Evolutionary conservation across 2,329 filamentous ascomycete species (phyloP), one percentile per base, ranked within the genome.

Genomic region (Keithomyces neogunnii): DNA sequence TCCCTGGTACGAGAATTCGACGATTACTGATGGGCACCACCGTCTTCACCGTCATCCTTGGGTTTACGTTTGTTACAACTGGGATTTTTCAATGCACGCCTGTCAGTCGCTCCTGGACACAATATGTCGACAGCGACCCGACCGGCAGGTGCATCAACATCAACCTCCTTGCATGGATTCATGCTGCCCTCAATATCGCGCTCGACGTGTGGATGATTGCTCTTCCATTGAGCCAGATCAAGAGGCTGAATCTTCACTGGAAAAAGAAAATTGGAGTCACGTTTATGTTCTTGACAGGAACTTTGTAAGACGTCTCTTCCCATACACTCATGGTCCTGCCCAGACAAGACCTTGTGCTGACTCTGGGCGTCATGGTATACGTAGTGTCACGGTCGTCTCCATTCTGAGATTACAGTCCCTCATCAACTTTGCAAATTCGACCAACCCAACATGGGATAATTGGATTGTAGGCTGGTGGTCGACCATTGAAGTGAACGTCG

Each of bases 61-160:
- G 65, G 1, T 30, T 64, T 1, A 50, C 59, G 0, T 74, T 72
- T 45, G 51, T 63, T 1, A 46, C 71, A 1, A 55, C 61, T 2
- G 62, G 58, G 3, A 60, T 69, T 1, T 66, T 72, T 6, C 65
- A 73, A 36, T 73, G 72, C 48, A 61, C 57, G 1, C 72, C 73
- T 0, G 59, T 75, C 1, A 54, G 52, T 3, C 71, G 63, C 39
- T 69, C 68, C 51, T 76, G 73, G 73, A 60, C 55, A 1, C 60
- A 61, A 8, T 75, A 72, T 70, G 68, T 72, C 11, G 67, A 66
- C 0, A 30, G 13, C 32, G 19, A 53, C n/a, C 28, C 35, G 33
- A 3, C 40, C 4, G 49, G 51, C 4, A 26, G 32, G 13, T 54
- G 50, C 29, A 50, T 52, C 32, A 35, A 52, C 5, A 44, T 54